A percentile compares a stretch with the other conserved stretches of the same genome.
Evolutionary conservation across 495 filamentous ascomycete genomes (phyloP).

Genomic region (Penicillium pulvis): DNA sequence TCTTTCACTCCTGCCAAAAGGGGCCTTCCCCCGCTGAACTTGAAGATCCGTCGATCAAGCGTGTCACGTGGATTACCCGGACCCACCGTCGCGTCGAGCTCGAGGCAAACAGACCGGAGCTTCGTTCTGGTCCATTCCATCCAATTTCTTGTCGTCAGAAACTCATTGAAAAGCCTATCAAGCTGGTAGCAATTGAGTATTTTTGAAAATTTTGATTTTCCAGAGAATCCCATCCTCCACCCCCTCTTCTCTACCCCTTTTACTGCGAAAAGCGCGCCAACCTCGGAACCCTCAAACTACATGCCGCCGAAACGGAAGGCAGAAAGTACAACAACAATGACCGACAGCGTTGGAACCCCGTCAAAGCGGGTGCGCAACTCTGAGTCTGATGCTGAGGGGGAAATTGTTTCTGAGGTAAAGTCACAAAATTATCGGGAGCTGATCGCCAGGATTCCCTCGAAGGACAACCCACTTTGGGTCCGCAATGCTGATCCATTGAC

Average conservation of each 20-base stretch:
- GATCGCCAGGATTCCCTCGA: conserved; percentile 4
- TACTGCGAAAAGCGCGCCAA: neutral
- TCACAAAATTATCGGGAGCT: neutral
- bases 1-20: neutral
- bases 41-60: conserved; percentile 11
- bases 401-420: conserved; percentile 15
- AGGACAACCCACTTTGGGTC: neutral
- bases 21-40: neutral
- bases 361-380: conserved; percentile 29
- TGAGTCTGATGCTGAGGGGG: neutral
- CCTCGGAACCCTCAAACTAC: neutral
- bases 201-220: neutral
- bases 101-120: conserved; percentile 5
- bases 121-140: neutral
- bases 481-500: conserved; percentile 3
- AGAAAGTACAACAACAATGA: conserved; percentile 13
- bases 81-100: conserved; percentile 23
- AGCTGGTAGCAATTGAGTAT: neutral
- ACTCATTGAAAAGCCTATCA: neutral
- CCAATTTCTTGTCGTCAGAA: neutral
- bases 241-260: neutral
- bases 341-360: conserved; percentile 21
- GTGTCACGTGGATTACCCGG: conserved; percentile 5
- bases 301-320: conserved; percentile 36
- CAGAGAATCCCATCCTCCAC: neutral